These are phyloP conservation scores for Neofusicoccum ribis DNA, from an alignment of 2,329 filamentous ascomycete species.

Conservation along the genomic window DNA sequence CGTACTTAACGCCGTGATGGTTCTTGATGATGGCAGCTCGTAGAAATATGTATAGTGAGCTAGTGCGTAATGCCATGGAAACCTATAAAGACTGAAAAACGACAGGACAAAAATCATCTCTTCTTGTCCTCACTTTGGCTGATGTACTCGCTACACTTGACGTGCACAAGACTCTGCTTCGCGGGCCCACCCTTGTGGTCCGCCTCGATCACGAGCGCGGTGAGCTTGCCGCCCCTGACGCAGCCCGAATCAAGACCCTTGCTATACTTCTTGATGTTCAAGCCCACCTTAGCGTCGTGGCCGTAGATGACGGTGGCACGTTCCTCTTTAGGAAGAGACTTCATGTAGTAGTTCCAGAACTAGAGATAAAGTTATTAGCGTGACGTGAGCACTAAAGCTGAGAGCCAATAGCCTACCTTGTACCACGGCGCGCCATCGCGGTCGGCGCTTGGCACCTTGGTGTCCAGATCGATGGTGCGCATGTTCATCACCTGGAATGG, in stretches of 20 bases:
- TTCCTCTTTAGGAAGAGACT: slow-evolving; percentile 32
- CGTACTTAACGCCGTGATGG: too few species aligned
- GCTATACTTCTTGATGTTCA: slow-evolving; percentile 68
- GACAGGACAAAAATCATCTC: background rate
- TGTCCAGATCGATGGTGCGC: slow-evolving; percentile 70
- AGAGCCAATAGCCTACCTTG: slow-evolving; percentile 41
- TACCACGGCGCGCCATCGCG: slow-evolving; percentile 65
- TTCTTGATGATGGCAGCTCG: too few species aligned
- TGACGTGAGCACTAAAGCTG: background rate
- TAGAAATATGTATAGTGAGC: too few species aligned
- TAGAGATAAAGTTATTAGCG: slow-evolving; percentile 22
- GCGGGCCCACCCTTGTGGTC: slow-evolving; percentile 22
- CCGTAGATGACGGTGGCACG: slow-evolving; percentile 78
- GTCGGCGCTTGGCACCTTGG: slow-evolving; percentile 57
- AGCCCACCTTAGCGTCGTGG: slow-evolving; percentile 75
- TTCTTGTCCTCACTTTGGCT: background rate
- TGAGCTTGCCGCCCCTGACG: slow-evolving; percentile 71
- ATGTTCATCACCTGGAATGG: slow-evolving; percentile 89
- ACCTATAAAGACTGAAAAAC: background rate
- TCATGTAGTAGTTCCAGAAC: slow-evolving; percentile 51
- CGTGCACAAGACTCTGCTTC: slow-evolving; percentile 31
- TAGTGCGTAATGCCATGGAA: too few species aligned
- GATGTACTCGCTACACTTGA: slow-evolving; percentile 43
- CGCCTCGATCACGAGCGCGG: slow-evolving; percentile 72
- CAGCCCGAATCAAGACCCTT: slow-evolving; percentile 87